phyloP scores from a whole-genome alignment of 2,329 filamentous ascomycete genomes.

The Monilinia laxa region DNA sequence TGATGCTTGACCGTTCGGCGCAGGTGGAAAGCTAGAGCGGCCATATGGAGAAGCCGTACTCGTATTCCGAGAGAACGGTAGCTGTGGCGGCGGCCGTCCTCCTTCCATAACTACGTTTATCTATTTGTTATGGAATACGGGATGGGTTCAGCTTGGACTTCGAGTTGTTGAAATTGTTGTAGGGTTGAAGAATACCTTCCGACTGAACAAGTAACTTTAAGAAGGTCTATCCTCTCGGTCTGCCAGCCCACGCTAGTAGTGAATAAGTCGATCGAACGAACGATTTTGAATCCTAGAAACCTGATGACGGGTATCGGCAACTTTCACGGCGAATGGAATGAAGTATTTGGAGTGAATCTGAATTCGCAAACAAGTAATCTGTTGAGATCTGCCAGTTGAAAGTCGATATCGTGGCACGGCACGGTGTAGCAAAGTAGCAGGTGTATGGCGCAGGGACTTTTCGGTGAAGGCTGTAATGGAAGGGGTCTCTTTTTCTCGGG shows the following conservation, averaged over 20 bases:
- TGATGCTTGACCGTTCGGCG: slow-evolving; percentile 2
- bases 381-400: slow-evolving; percentile 2
- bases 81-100: slow-evolving; percentile 37
- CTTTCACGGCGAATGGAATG: not conserved
- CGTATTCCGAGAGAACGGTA: slow-evolving; percentile 39
- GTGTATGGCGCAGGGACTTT: slow-evolving; percentile 18
- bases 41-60: slow-evolving; percentile 40
- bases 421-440: slow-evolving; percentile 1
- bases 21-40: slow-evolving; percentile 26
- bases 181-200: not conserved
- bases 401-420: not conserved
- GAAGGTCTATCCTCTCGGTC: not conserved
- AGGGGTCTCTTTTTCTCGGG: not conserved
- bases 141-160: not conserved
- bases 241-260: not conserved
- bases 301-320: not conserved
- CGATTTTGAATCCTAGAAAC: not conserved
- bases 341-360: slow-evolving; percentile 9
- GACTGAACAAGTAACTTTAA: not conserved
- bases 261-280: not conserved
- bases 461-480: not conserved
- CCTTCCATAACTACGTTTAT: slow-evolving; percentile 38
- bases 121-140: not conserved
- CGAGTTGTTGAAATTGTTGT: not conserved
- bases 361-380: not conserved